Base-by-base conservation (phyloP, 1,284 basidiomycete species). In the Tremellales sp. region DNA sequence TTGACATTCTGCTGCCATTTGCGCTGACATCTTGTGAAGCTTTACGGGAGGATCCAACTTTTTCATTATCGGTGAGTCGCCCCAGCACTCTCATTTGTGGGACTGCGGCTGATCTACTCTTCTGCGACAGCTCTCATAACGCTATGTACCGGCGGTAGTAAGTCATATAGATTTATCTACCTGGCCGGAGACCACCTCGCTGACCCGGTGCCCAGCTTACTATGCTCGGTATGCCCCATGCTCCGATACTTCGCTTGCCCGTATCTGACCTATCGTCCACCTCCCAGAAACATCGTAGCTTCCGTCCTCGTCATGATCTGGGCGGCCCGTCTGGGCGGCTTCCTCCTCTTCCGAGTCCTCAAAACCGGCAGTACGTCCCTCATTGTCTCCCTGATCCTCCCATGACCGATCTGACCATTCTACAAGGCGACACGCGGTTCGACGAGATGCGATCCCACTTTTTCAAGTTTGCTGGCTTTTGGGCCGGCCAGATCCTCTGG, bases 361-460 rank as follows among this genome's bases (percentile, higher is more conserved):
- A 83, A 81, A 63, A 80, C 76, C 5, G 82, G 83, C 2, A 79
- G 78, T 58, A 39, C 48, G 61, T 54, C 24, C 1, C 28, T 13
- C 0, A 18, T n/a, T 26, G 5, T 29, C 16, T 28, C 45, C 34
- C 36, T 22, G 26, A 4, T 29, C 7, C 14, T 34, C 27, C 37
- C 32, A 40, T 16, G 26, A 40, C 14, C 18, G 29, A 25, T 9
- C 8, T 21, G n/a, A 24, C 13, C 10, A 18, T 24, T n/a, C n/a
- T 4, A 19, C 3, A 34, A 62, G 57, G 58, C 47, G 83, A 86
- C 57, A 75, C 73, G 5, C 76, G 83, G 4, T 85, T 85, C 56
- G 82, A 85, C 55, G 77, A 81, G 14, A 84, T 85, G 43, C 71
- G 83, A 7, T 75, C 77, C 2, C 76, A 82, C 63, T 84, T 85